Conservation (phyloP, 257 asterid genomes). For the Scutellaria barbata region DNA sequence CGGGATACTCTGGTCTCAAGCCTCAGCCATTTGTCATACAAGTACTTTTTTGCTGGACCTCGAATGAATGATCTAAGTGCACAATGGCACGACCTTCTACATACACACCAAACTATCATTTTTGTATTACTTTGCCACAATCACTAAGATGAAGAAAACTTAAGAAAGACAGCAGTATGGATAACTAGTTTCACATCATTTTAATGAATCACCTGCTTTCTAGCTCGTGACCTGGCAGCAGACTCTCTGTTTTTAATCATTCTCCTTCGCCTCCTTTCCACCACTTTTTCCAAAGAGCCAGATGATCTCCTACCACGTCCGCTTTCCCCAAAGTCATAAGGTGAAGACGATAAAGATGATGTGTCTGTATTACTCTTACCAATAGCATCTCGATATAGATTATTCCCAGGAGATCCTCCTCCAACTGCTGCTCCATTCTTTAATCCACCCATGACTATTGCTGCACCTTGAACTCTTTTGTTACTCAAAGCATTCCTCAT, state of each 20-base stretch:
- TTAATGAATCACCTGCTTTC: constrained; percentile 78
- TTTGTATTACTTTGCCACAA: not conserved
- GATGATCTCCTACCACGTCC: constrained; percentile 54
- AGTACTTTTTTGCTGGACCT: constrained; percentile 18
- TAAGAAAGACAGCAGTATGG: constrained; percentile 9
- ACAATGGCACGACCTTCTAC: constrained; percentile 1
- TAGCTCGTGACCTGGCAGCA: constrained; percentile 71
- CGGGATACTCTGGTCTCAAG: constrained; percentile 18
- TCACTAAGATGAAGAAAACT: not conserved
- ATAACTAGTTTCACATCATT: constrained; percentile 7
- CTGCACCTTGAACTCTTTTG: constrained; percentile 49
- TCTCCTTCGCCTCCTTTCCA: constrained; percentile 66
- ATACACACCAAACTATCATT: constrained; percentile 1
- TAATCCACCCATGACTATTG: constrained; percentile 49
- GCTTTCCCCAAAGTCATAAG: constrained; percentile 60
- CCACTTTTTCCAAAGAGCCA: constrained; percentile 63
- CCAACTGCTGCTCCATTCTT: constrained; percentile 53
- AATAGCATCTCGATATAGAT: constrained; percentile 50
- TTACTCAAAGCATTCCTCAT: constrained; percentile 49
- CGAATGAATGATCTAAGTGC: constrained; percentile 16
- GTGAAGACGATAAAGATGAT: constrained; percentile 63
- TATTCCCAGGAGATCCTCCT: constrained; percentile 65
- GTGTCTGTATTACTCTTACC: constrained; percentile 55
- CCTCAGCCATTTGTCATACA: not conserved
- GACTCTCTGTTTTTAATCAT: constrained; percentile 70